Evolutionary conservation across 495 filamentous ascomycete genomes (phyloP), one percentile per base, ranked within the genome.

Genomic region (Hypomontagnella monticulosa): DNA sequence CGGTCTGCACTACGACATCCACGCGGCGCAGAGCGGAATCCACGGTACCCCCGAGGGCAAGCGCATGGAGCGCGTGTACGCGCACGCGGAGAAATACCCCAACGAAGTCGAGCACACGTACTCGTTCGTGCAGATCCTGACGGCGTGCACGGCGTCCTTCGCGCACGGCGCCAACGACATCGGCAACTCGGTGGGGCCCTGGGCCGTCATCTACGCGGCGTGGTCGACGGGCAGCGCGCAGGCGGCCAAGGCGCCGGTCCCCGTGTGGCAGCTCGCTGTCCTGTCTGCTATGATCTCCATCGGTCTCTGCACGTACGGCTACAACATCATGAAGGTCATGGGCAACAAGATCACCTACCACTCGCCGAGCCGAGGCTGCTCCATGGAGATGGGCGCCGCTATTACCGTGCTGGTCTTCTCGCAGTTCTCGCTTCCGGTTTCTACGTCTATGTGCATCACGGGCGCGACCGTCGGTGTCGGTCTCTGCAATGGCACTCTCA

Each of bases 1-100:
- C 69, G 89, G 88, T 68, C 60, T 87, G 18, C 78, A 91, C 81
- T 91, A 89, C 77, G 89, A 91, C 64, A 90, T 91, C 75, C 88
- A 91, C 81, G 80, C 80, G 33, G 82, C 88, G 12, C 88, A 91
- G 79, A 78, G 76, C 48, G 88, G 88, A 72, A 78, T 87, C 37
- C 61, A 78, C 4, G 87, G 87, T 40, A 89, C 88, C 0, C 87
- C 87, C 4, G 88, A 91, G 47, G 88, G 87, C 36, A 78, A 79
- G 48, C 87, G 88, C 56, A 89, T 88, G 84, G 71, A 83, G 71
- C 75, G 78, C 38, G 84, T 87, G 16, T 87, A 89, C 69, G 77
- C 79, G 12, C 73, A 80, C 33, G 85, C 87, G 8, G 65, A 81
- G 63, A 86, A 87, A 66, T 89, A 87, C 74, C 79, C 84, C 66